Percentiles rank a stretch among this genome's conserved stretches.
Evolutionary conservation across 805 yeast genomes (phyloP).

Genomic region (Zygosaccharomyces bailii): DNA sequence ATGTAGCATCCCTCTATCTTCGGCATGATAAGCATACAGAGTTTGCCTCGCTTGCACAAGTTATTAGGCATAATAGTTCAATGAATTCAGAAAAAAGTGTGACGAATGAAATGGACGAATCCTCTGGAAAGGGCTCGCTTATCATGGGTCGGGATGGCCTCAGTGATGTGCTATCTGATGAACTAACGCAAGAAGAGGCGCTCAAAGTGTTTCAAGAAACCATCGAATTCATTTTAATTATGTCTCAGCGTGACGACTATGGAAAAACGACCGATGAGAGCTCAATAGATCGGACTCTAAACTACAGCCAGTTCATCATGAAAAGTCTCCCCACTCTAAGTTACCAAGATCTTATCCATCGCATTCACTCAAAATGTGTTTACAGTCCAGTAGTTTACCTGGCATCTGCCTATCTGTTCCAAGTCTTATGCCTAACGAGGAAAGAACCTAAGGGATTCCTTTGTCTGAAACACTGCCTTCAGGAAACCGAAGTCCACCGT

Average conservation of each 20-base stretch:
- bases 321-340: conserved; percentile 31
- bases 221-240: conserved; percentile 13
- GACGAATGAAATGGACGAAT: background rate
- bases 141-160: background rate
- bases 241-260: conserved; percentile 12
- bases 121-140: background rate
- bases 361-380: conserved; percentile 33
- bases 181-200: conserved; percentile 9
- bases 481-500: conserved; percentile 41
- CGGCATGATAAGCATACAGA: background rate
- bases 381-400: conserved; percentile 29
- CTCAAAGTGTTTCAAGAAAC: conserved; percentile 20
- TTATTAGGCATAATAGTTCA: background rate
- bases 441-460: conserved; percentile 10
- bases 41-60: background rate
- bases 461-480: conserved; percentile 31
- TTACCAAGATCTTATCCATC: conserved; percentile 22
- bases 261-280: background rate
- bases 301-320: conserved; percentile 26
- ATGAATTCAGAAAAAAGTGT: background rate
- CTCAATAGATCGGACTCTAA: background rate
- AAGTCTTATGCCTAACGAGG: conserved; percentile 20
- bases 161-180: background rate
- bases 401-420: conserved; percentile 27
- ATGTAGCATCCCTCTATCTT: background rate